phyloP scores from a whole-genome alignment of 2,329 filamentous ascomycete genomes.

The Westerdykella sp. region DNA sequence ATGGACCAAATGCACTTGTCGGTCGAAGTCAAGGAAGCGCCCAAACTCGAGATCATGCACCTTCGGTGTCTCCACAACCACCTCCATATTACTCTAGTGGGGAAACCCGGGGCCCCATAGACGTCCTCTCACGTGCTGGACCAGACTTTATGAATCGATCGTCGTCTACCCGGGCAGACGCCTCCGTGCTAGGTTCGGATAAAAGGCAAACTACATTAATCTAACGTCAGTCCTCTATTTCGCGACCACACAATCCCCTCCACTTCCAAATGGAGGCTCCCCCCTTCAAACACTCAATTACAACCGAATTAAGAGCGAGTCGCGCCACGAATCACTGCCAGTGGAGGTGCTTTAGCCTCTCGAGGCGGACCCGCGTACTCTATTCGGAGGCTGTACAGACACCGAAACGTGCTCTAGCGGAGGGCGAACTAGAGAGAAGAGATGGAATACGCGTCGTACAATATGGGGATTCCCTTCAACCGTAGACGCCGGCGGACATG shows the following conservation, averaged over 20 bases:
- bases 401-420: neutral
- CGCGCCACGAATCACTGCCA: neutral
- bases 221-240: neutral
- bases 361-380: neutral
- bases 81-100: neutral
- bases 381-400: neutral
- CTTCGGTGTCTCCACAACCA: neutral
- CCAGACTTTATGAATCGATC: too few species aligned
- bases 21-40: too few species aligned
- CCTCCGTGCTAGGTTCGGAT: neutral
- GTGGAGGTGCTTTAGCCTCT: too few species aligned
- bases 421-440: neutral
- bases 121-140: too few species aligned
- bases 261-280: too few species aligned
- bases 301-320: neutral
- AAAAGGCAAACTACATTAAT: neutral
- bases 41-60: too few species aligned
- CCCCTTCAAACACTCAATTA: neutral
- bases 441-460: neutral
- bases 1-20: too few species aligned
- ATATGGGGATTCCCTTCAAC: conserved; percentile 4
- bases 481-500: neutral
- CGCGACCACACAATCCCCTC: neutral
- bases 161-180: neutral
- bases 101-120: neutral